Evolutionary conservation across 768 basidiomycete genomes (phyloP), one percentile per base, ranked within the genome.

Genomic region (Tremella fuciformis): DNA sequence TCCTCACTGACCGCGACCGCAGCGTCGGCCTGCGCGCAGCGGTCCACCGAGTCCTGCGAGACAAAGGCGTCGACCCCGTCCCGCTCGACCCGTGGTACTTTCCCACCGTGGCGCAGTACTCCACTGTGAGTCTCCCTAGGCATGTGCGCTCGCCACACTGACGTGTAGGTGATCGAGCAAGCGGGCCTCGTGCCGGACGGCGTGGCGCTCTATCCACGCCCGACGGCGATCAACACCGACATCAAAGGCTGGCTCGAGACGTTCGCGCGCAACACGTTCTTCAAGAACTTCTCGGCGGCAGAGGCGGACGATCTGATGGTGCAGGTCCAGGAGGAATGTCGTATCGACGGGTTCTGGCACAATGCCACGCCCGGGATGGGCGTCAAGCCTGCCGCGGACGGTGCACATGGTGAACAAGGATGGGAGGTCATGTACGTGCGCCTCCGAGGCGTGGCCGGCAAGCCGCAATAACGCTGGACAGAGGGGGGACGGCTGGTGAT

Each of bases 51-150:
- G 84, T 82, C 0, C 74, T 86, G 39, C 77, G 76, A 55, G 74
- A 76, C 26, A 79, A 81, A 24, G 86, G 87, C 0, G 74, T 84
- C 55, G 80, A 89, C 72, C 83, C 88, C 9, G 75, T 76, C 8
- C 67, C 75, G 11, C 71, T 84, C 42, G 89, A 92, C 69, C 90
- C 90, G 0, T 91, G 88, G 88, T 89, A 84, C 78, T 91, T 89
- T 70, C 90, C 90, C 3, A 85, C 85, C 0, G 80, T 81, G 11
- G 81, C 83, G 25, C 84, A 87, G 58, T 90, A 91, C 73, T 77
- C 74, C 47, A 78, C 80, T 73, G 85, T 86, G 68, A 57, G 79
- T 59, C 3, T 1, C 37, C 44, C 26, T 16, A 13, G 1, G 13
- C 47, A 19, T 19, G 37, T 41, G 4, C 41, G n/a, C 16, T 53